A percentile compares a stretch with the other conserved stretches of the same genome.
phyloP scores from a whole-genome alignment of 129 eudicot genomes.

The Arctium lappa region DNA sequence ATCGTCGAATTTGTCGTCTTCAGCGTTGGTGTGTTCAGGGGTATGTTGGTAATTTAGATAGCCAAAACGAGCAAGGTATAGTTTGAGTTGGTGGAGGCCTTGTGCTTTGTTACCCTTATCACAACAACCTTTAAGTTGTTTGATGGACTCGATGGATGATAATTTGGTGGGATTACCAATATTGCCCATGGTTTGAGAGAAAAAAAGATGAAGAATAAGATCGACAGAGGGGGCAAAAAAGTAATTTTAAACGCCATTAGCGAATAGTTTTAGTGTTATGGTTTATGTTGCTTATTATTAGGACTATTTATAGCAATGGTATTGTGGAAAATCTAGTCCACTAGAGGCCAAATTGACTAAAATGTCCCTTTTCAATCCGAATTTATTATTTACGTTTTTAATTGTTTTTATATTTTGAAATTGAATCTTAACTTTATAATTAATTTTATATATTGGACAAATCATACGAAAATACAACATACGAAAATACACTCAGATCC shows the following conservation, averaged over 20 bases:
- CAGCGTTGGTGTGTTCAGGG: background rate
- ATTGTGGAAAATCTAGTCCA: too few relatives aligned
- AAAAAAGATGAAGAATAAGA: background rate
- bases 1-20: slow-evolving; percentile 12
- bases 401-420: too few relatives aligned
- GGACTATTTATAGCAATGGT: too few relatives aligned
- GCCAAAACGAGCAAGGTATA: background rate
- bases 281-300: background rate
- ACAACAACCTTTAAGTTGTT: slow-evolving; percentile 10
- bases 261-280: too few relatives aligned
- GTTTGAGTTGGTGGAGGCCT: slow-evolving; percentile 18
- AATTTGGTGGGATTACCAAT: background rate
- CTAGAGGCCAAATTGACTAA: too few relatives aligned
- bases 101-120: background rate
- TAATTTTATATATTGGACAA: too few relatives aligned
- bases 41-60: slow-evolving; percentile 8
- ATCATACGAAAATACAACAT: too few relatives aligned
- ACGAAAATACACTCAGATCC: too few relatives aligned
- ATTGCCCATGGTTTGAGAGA: background rate
- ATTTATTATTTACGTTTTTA: too few relatives aligned
- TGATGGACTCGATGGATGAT: background rate
- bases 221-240: background rate
- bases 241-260: background rate
- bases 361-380: too few relatives aligned
- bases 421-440: too few relatives aligned